Percentiles rank a stretch among this genome's conserved stretches.
These are phyloP conservation scores for Porcisia hertigi DNA, from an alignment of 208 protist genomes.

Conservation along the genomic window DNA sequence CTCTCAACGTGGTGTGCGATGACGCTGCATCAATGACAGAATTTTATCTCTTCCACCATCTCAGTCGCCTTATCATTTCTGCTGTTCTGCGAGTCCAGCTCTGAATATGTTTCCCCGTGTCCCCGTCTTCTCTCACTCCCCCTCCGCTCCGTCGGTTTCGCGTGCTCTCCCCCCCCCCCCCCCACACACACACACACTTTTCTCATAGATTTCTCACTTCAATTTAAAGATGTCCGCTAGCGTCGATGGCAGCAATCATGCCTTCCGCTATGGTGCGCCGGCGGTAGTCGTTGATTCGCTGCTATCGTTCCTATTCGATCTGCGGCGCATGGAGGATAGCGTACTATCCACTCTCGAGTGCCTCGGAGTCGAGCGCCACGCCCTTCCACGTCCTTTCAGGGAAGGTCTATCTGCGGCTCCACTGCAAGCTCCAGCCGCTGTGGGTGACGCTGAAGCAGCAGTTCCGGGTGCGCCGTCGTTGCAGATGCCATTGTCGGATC, in stretches of 20 bases:
- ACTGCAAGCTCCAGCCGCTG: not conserved
- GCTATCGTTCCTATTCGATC: constrained; percentile 56
- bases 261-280: constrained; percentile 46
- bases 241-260: not conserved
- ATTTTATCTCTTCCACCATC: not conserved
- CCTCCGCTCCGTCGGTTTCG: not conserved
- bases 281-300: constrained; percentile 67
- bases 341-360: constrained; percentile 35
- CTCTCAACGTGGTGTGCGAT: not conserved
- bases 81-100: not conserved
- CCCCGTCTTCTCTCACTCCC: not conserved
- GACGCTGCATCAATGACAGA: not conserved
- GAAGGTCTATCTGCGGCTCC: not conserved
- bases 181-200: not conserved
- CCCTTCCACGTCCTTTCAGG: constrained; percentile 18
- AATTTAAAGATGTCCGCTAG: not conserved
- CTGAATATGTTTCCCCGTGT: not conserved
- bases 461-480: not conserved
- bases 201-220: not conserved
- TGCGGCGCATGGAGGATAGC: constrained; percentile 49
- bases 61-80: too few relatives aligned
- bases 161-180: not conserved
- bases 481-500: not conserved
- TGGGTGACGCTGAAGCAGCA: not conserved
- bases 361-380: constrained; percentile 32